Conservation (phyloP, 768 basidiomycete genomes). For the Coprinellus aureogranulatus region DNA sequence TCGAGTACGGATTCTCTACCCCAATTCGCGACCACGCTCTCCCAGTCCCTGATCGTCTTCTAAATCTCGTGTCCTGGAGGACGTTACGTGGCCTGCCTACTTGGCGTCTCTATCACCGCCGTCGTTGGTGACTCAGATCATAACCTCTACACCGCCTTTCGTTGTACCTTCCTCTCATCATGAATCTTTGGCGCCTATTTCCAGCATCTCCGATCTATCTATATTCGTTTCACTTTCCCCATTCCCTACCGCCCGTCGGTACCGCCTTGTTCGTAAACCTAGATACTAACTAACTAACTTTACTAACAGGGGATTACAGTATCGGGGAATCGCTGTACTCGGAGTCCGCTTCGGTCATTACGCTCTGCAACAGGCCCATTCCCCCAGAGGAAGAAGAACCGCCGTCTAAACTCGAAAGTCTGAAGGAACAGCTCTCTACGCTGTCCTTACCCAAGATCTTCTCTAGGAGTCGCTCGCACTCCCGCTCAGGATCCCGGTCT, state of each 20-base stretch:
- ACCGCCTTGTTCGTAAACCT: not conserved
- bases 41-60: slow-evolving; percentile 1
- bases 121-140: not conserved
- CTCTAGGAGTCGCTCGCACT: not conserved
- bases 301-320: slow-evolving; percentile 53
- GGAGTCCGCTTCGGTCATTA: slow-evolving; percentile 55
- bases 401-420: slow-evolving; percentile 15
- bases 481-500: not conserved
- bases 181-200: not conserved
- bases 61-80: too few relatives aligned
- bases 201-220: not conserved
- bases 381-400: slow-evolving; percentile 14
- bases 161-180: not conserved
- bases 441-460: not conserved
- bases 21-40: not conserved
- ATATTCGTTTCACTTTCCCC: not conserved
- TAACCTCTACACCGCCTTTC: not conserved
- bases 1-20: not conserved
- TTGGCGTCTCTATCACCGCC: not conserved
- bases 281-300: not conserved
- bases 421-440: not conserved
- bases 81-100: too few relatives aligned
- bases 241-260: not conserved
- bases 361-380: slow-evolving; percentile 35
- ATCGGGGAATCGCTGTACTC: slow-evolving; percentile 57